Evolutionary conservation across 805 yeast genomes (phyloP).

Genomic region (Vanderwaltozyma verrucispora): DNA sequence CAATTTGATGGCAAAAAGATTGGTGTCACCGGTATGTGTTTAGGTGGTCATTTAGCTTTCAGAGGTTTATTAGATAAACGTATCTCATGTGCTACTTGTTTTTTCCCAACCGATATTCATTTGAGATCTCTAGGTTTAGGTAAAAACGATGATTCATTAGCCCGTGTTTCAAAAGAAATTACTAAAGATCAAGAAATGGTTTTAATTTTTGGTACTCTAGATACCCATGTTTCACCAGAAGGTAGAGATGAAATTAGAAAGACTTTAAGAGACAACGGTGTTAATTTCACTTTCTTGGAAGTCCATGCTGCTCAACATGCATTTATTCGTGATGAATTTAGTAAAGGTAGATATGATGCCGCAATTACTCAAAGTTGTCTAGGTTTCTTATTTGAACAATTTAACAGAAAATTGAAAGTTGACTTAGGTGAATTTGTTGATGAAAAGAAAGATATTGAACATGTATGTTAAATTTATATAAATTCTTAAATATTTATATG

Average conservation of each 20-base stretch:
- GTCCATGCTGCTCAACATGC: constrained; percentile 77
- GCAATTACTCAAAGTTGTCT: constrained; percentile 59
- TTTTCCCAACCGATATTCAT: constrained; percentile 77
- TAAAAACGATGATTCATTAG: constrained; percentile 53
- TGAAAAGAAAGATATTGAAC: constrained; percentile 39
- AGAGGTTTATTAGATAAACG: constrained; percentile 52
- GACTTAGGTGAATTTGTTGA: constrained; percentile 60
- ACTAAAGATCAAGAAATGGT: constrained; percentile 47
- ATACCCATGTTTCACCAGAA: constrained; percentile 68
- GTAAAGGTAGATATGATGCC: constrained; percentile 78
- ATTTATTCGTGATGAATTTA: constrained; percentile 64
- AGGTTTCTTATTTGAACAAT: constrained; percentile 59
- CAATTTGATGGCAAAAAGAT: constrained; percentile 58
- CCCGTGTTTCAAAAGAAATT: constrained; percentile 40
- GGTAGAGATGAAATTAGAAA: constrained; percentile 66
- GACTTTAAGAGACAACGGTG: constrained; percentile 45
- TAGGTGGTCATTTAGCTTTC: constrained; percentile 75
- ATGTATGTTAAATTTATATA: constrained; percentile 42
- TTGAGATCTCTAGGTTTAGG: constrained; percentile 56
- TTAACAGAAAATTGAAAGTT: constrained; percentile 53
- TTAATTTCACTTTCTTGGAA: constrained; percentile 62
- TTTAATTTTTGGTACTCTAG: constrained; percentile 68
- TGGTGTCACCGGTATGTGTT: constrained; percentile 83
- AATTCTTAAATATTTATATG: not conserved
- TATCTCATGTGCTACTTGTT: constrained; percentile 59